phyloP scores from a whole-genome alignment of 768 basidiomycete genomes.

The Boletus reticulatus region DNA sequence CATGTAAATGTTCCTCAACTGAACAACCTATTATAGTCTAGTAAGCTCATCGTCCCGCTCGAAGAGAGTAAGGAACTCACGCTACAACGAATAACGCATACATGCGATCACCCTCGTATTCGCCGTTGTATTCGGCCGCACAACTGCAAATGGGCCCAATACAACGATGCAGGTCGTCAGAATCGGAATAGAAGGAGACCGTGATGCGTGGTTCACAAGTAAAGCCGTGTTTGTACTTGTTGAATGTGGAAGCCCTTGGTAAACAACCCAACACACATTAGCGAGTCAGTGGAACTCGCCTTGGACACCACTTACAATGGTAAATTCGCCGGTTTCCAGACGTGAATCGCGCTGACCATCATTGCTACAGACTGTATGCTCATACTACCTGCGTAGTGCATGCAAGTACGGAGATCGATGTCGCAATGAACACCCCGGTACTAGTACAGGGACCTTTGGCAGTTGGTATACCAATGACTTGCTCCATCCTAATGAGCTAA shows the following conservation, averaged over 20 bases:
- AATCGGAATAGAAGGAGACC: neutral
- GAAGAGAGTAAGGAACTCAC: too few species aligned
- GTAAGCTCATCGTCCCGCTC: too few species aligned
- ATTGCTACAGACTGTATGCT: conserved; percentile 49
- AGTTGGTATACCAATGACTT: conserved; percentile 40
- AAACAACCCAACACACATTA: conserved; percentile 9
- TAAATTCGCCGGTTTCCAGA: neutral
- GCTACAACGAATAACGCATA: too few species aligned
- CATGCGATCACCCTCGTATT: too few species aligned
- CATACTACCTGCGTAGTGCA: conserved; percentile 57
- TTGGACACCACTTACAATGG: conserved; percentile 12
- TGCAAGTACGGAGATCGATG: conserved; percentile 69
- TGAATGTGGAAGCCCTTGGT: conserved; percentile 11
- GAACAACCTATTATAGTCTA: too few species aligned
- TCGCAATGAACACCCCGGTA: conserved; percentile 59
- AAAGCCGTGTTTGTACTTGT: conserved; percentile 14
- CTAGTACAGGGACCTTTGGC: conserved; percentile 43
- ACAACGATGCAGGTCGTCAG: too few species aligned
- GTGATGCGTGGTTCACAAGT: too few species aligned
- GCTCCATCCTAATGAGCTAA: conserved; percentile 12
- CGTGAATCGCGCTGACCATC: neutral
- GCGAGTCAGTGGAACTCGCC: neutral
- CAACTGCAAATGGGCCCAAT: too few species aligned
- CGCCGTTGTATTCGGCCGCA: too few species aligned
- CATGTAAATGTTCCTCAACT: too few species aligned